phyloP scores from a whole-genome alignment of 495 filamentous ascomycete genomes.

The Penicillium subrubescens region DNA sequence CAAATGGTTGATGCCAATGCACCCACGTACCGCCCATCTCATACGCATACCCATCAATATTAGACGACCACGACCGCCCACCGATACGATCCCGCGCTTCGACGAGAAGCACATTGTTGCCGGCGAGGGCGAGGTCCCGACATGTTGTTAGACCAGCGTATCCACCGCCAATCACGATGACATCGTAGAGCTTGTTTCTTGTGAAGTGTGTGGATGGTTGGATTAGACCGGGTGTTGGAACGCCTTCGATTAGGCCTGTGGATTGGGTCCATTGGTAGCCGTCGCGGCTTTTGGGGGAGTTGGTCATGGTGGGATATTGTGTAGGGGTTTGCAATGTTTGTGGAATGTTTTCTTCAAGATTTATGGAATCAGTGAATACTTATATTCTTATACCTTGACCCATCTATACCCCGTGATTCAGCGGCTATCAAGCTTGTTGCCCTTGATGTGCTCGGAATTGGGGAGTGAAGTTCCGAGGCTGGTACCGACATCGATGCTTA shows the following conservation, averaged over 20 bases:
- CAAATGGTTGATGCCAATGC: conserved; percentile 15
- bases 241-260: not conserved
- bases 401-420: not conserved
- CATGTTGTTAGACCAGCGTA: not conserved
- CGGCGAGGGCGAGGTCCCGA: not conserved
- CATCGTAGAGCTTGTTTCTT: not conserved
- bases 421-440: not conserved
- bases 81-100: conserved; percentile 41
- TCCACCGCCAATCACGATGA: not conserved
- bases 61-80: conserved; percentile 32
- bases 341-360: not conserved
- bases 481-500: not conserved
- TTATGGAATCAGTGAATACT: not conserved
- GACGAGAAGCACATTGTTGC: conserved; percentile 26
- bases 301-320: not conserved
- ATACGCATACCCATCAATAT: conserved; percentile 22
- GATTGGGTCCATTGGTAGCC: not conserved
- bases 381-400: not conserved
- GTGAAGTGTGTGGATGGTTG: not conserved
- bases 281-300: not conserved
- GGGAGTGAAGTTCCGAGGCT: not conserved
- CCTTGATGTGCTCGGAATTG: not conserved
- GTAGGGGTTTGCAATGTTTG: not conserved
- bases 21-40: conserved; percentile 42
- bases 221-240: not conserved